Conservation (phyloP, 2,329 filamentous ascomycete genomes). For the Aspergillus texensis region DNA sequence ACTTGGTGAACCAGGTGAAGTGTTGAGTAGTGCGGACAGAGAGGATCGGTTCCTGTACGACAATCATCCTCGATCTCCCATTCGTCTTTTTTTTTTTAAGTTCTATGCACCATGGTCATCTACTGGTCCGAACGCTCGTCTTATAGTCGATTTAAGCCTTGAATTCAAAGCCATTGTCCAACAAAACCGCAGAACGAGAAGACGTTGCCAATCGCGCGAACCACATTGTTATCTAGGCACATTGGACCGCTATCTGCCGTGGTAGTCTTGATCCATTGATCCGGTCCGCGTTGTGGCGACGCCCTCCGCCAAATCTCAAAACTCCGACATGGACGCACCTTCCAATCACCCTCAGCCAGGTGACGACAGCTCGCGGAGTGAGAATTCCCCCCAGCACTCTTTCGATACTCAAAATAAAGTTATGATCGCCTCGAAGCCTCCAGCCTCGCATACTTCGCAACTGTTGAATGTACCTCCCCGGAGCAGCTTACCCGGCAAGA, state of each 20-base stretch:
- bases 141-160: not conserved
- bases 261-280: not conserved
- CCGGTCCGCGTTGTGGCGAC: not conserved
- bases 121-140: not conserved
- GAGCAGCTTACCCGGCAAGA: constrained; percentile 15
- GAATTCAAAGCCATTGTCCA: not conserved
- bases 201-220: not conserved
- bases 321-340: constrained; percentile 16
- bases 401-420: constrained; percentile 10
- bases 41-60: not conserved
- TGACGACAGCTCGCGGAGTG: constrained; percentile 10
- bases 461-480: constrained; percentile 10
- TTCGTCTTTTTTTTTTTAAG: too few species aligned
- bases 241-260: not conserved
- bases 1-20: not conserved
- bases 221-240: not conserved
- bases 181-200: not conserved
- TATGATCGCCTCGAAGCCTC: constrained; percentile 16
- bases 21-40: not conserved
- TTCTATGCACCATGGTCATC: not conserved
- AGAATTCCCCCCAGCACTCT: constrained; percentile 14
- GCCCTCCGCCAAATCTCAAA: not conserved
- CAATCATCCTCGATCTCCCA: not conserved
- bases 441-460: constrained; percentile 6
- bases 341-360: constrained; percentile 14